Percentiles rank a stretch among this genome's conserved stretches.
Evolutionary conservation across 257 asterid species (phyloP).

Genomic region (Nicotiana noctiflora): DNA sequence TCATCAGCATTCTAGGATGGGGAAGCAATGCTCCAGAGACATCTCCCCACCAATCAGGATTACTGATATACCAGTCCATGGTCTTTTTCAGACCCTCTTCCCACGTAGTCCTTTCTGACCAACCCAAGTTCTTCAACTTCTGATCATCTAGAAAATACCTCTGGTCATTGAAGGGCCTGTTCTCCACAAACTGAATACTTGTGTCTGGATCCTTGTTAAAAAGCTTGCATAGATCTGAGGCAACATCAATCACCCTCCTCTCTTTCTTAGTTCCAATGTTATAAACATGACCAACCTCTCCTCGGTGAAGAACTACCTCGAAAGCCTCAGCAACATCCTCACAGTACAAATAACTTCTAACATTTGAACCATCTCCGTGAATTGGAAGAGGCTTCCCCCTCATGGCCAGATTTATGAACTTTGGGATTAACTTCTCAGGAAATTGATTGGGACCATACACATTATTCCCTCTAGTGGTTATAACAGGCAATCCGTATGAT

Average conservation of each 20-base stretch:
- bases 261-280: conserved; percentile 93
- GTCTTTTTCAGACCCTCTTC: conserved; percentile 90
- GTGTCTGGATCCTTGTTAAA: conserved; percentile 69
- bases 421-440: conserved; percentile 93
- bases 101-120: conserved; percentile 86
- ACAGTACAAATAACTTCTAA: conserved; percentile 85
- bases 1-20: conserved; percentile 94
- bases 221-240: conserved; percentile 72
- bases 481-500: conserved; percentile 86
- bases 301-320: conserved; percentile 82
- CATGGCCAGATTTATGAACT: conserved; percentile 91
- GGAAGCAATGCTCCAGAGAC: conserved; percentile 96
- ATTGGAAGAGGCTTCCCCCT: conserved; percentile 80
- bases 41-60: conserved; percentile 99
- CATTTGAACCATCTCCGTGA: conserved; percentile 95
- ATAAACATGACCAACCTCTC: conserved; percentile 94
- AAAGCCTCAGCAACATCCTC: conserved; percentile 99
- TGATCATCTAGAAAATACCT: conserved; percentile 94
- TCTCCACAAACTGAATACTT: conserved; percentile 75
- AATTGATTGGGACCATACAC: conserved; percentile 95
- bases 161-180: conserved; percentile 96
- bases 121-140: conserved; percentile 75
- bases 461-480: conserved; percentile 85
- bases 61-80: conserved; percentile 72
- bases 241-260: conserved; percentile 91